Conservation (phyloP, 805 yeast genomes). For the Suhomyces prunicola region DNA sequence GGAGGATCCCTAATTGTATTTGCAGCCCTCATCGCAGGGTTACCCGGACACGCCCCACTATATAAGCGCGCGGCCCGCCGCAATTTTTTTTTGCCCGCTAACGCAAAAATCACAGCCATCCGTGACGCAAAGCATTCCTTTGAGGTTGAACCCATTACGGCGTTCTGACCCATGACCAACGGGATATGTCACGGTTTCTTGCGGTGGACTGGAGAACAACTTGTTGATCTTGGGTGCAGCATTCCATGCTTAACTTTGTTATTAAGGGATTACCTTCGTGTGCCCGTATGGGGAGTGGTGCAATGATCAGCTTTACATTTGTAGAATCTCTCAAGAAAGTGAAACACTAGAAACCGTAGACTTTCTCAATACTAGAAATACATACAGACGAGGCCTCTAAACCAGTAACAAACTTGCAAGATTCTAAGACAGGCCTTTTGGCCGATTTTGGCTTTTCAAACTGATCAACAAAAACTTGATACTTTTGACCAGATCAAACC, state of each 20-base stretch:
- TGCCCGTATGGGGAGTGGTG: slow-evolving; percentile 70
- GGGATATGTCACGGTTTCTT: slow-evolving; percentile 51
- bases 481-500: no score
- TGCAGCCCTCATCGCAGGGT: slow-evolving; percentile 9
- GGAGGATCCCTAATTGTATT: neutral
- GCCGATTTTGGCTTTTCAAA: no score
- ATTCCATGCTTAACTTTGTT: slow-evolving; percentile 51
- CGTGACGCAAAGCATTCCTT: slow-evolving; percentile 62
- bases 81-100: slow-evolving; percentile 22
- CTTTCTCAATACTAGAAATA: no score
- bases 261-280: slow-evolving; percentile 74
- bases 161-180: slow-evolving; percentile 69
- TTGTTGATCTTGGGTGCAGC: slow-evolving; percentile 74
- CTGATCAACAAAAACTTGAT: no score
- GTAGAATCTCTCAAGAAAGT: neutral
- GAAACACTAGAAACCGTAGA: no score
- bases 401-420: no score
- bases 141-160: slow-evolving; percentile 66
- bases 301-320: slow-evolving; percentile 46
- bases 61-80: slow-evolving; percentile 11
- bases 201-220: slow-evolving; percentile 59
- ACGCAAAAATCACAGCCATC: slow-evolving; percentile 68
- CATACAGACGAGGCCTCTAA: no score
- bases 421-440: no score
- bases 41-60: slow-evolving; percentile 25